These are phyloP conservation scores for Colletotrichum lupini DNA, from an alignment of 2,329 filamentous ascomycete species.

Conservation along the genomic window DNA sequence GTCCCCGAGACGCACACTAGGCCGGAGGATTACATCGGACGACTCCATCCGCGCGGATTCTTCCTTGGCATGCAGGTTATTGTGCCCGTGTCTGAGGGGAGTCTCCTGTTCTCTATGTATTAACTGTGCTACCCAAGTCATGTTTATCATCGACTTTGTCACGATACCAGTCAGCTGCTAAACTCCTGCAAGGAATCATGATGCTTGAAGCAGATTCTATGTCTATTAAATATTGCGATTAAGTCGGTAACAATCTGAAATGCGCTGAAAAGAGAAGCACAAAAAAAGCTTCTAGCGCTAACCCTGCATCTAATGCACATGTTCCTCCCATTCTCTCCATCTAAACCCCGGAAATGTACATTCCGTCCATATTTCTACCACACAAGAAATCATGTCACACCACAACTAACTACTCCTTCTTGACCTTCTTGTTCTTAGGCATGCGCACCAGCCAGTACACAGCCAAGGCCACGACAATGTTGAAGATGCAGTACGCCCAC, in stretches of 20 bases:
- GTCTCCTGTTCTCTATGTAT: not conserved
- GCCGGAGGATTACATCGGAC: not conserved
- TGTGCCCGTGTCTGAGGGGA: not conserved
- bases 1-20: not conserved
- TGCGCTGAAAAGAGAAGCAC: not conserved
- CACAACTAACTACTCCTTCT: not conserved
- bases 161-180: too few species aligned
- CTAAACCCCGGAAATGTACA: not conserved
- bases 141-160: too few species aligned
- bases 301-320: not conserved
- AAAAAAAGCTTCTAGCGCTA: not conserved
- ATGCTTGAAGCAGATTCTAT: not conserved
- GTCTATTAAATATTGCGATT: not conserved
- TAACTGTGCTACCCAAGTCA: too few species aligned
- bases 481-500: constrained; percentile 63
- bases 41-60: not conserved
- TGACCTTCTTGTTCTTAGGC: constrained; percentile 35
- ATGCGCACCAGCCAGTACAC: constrained; percentile 59
- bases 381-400: not conserved
- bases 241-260: not conserved
- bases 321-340: not conserved
- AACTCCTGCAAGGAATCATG: too few species aligned
- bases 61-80: not conserved
- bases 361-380: not conserved
- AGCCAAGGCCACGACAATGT: constrained; percentile 55